Evolutionary conservation across 2,329 filamentous ascomycete genomes (phyloP).

Genomic region (Trichophyton schoenleinii): DNA sequence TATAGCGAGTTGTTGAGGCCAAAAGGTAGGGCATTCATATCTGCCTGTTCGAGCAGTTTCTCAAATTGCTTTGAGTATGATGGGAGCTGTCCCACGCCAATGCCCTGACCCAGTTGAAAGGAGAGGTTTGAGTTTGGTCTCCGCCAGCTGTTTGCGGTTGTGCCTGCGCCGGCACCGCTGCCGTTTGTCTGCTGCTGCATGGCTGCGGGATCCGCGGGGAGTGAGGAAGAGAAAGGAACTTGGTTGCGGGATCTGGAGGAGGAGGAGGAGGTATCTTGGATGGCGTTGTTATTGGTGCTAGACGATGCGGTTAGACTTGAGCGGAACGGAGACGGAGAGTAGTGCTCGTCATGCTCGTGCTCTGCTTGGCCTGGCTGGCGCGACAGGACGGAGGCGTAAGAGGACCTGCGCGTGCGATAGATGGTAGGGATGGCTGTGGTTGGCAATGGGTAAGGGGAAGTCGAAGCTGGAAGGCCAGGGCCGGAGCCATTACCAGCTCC

Average conservation of each 20-base stretch:
- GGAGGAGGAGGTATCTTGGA: slow-evolving; percentile 19
- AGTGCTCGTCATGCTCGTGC: neutral
- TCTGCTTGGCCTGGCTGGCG: slow-evolving; percentile 28
- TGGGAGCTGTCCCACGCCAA: neutral
- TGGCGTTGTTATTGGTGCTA: slow-evolving; percentile 23
- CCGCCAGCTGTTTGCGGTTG: neutral
- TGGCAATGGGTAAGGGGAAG: slow-evolving; percentile 26
- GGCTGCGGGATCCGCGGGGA: neutral
- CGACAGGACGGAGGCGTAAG: slow-evolving; percentile 50
- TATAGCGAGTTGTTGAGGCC: neutral
- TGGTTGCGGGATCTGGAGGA: slow-evolving; percentile 21
- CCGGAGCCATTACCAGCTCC: too few relatives aligned
- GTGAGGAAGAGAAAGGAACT: slow-evolving; percentile 14
- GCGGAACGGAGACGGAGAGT: slow-evolving; percentile 18
- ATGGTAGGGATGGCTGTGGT: neutral
- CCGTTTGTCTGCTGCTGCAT: neutral
- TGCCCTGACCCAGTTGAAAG: neutral
- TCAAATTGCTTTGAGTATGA: slow-evolving; percentile 2
- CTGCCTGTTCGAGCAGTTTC: neutral
- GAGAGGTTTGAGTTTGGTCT: neutral
- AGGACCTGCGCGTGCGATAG: slow-evolving; percentile 36
- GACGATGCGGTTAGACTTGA: slow-evolving; percentile 23
- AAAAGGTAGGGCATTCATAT: neutral
- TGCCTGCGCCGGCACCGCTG: neutral
- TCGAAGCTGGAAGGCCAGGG: slow-evolving; percentile 20